phyloP scores from a whole-genome alignment of 1,284 basidiomycete genomes.

The Calocybe gambosa region DNA sequence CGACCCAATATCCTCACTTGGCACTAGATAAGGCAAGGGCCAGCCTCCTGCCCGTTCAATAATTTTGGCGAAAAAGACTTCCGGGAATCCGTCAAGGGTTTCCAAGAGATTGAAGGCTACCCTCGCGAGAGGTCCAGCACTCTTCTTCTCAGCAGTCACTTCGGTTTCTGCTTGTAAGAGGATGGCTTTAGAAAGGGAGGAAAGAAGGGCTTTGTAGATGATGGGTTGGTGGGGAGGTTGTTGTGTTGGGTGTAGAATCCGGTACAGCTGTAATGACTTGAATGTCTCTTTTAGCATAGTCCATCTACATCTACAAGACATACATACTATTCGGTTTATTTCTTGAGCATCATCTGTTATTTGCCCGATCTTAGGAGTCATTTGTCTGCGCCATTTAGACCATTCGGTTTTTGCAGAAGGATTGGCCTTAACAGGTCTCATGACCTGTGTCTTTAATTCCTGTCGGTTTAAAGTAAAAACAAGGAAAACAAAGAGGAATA shows the following conservation, averaged over 20 bases:
- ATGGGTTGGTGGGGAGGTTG: conserved; percentile 32
- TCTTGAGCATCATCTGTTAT: conserved; percentile 73
- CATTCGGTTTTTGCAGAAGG: conserved; percentile 49
- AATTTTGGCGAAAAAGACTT: conserved; percentile 81
- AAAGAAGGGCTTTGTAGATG: conserved; percentile 76
- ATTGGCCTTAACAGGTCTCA: conserved; percentile 68
- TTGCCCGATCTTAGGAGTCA: conserved; percentile 90
- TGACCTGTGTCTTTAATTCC: conserved; percentile 70
- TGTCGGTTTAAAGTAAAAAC: conserved; percentile 21
- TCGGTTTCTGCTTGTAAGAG: conserved; percentile 94
- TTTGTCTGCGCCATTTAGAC: conserved; percentile 70
- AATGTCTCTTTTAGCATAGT: conserved; percentile 1
- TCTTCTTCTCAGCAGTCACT: conserved; percentile 82
- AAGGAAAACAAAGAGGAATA: too few species aligned
- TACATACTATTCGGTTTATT: conserved; percentile 69
- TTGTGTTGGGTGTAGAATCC: conserved; percentile 51
- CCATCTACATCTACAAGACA: conserved; percentile 8
- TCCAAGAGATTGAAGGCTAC: conserved; percentile 68
- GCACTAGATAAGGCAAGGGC: conserved; percentile 53
- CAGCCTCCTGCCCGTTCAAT: conserved; percentile 77
- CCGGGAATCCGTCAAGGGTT: conserved; percentile 54
- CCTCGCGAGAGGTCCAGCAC: conserved; percentile 78
- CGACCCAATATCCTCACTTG: conserved; percentile 41
- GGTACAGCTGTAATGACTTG: conserved; percentile 50
- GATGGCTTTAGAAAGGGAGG: conserved; percentile 83